A percentile compares a stretch with the other conserved stretches of the same genome.
Evolutionary conservation across 2,329 filamentous ascomycete genomes (phyloP).

Genomic region (Colletotrichum plurivorum): DNA sequence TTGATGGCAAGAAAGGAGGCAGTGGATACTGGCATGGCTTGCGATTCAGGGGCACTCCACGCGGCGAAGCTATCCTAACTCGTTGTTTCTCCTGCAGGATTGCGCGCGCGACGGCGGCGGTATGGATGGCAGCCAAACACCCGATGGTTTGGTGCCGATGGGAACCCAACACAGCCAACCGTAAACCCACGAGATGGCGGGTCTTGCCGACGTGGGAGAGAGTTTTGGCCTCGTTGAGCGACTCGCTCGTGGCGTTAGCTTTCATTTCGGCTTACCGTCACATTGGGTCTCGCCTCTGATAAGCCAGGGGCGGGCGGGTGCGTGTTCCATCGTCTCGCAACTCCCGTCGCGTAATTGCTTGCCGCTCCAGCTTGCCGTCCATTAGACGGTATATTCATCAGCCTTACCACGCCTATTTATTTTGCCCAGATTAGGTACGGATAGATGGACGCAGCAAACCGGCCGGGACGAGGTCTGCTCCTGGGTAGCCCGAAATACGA

Average conservation of each 20-base stretch:
- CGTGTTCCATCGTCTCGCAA: neutral
- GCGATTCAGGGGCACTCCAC: neutral
- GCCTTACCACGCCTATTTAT: too few relatives aligned
- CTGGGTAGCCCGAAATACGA: too few relatives aligned
- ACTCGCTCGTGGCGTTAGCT: conserved; percentile 32
- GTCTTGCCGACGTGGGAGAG: conserved; percentile 10
- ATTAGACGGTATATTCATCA: too few relatives aligned
- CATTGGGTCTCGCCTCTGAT: conserved; percentile 6
- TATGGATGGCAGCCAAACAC: neutral
- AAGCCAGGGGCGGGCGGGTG: neutral
- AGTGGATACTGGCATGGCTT: conserved; percentile 11
- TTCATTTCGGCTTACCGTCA: conserved; percentile 18
- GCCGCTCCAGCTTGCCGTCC: neutral
- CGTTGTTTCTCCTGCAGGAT: too few relatives aligned
- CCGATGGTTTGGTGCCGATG: neutral
- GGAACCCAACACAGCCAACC: neutral
- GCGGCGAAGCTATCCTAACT: neutral
- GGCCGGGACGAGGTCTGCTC: too few relatives aligned
- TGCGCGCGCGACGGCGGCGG: too few relatives aligned
- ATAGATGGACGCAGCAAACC: too few relatives aligned
- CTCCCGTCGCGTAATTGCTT: neutral
- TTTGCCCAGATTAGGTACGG: too few relatives aligned
- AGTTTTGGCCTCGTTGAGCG: conserved; percentile 6
- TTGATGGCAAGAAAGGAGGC: conserved; percentile 8
- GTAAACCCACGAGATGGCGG: neutral